Percentiles rank a stretch among this genome's conserved stretches.
phyloP scores from a whole-genome alignment of 139 green algal species.

The Asterochloris erici region DNA sequence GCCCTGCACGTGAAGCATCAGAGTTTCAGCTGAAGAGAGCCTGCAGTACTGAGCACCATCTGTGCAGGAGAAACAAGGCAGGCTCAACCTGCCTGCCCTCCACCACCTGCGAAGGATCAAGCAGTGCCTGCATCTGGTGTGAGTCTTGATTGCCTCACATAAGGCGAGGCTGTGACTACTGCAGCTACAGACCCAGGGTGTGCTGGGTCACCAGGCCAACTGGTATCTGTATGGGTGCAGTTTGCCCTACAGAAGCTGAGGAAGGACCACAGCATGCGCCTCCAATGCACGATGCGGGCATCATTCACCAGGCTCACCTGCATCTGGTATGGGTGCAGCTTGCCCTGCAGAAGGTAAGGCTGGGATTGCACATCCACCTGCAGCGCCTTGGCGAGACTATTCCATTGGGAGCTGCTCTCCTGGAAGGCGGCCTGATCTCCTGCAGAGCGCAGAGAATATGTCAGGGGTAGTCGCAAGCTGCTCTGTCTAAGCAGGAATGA shows the following conservation, averaged over 20 bases:
- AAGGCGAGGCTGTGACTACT: slow-evolving; percentile 51
- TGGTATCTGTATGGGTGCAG: slow-evolving; percentile 73
- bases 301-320: slow-evolving; percentile 38
- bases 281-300: slow-evolving; percentile 17
- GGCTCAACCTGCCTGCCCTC: not conserved
- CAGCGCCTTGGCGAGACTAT: slow-evolving; percentile 23
- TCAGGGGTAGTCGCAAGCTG: too few relatives aligned
- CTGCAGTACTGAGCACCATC: not conserved
- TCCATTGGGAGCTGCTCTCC: slow-evolving; percentile 30
- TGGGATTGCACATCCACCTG: slow-evolving; percentile 47
- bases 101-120: too few relatives aligned
- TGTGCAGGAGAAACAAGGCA: not conserved
- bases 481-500: not conserved
- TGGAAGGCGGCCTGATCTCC: slow-evolving; percentile 10
- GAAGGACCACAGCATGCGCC: slow-evolving; percentile 50
- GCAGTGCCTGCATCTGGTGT: slow-evolving; percentile 57
- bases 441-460: not conserved
- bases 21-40: not conserved
- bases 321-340: slow-evolving; percentile 69
- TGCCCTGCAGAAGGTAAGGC: slow-evolving; percentile 42
- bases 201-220: slow-evolving; percentile 27
- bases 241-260: slow-evolving; percentile 38
- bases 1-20: slow-evolving; percentile 1
- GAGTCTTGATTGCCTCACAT: slow-evolving; percentile 47
- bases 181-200: slow-evolving; percentile 19